Evolutionary conservation across 441 rosid species (phyloP).

Genomic region (Daphne laureola): DNA sequence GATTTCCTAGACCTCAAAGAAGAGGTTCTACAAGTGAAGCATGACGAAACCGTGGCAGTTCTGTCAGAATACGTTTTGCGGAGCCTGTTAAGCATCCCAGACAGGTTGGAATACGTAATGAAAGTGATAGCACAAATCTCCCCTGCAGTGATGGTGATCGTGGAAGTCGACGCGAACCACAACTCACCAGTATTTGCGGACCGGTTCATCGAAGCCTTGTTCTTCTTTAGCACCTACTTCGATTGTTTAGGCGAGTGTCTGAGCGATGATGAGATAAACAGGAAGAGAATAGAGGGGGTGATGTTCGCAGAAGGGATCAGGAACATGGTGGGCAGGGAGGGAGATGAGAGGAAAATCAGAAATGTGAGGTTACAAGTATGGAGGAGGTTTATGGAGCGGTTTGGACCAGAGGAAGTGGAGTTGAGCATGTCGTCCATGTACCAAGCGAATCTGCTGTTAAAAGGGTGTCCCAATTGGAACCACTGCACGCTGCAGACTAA

Average conservation of each 20-base stretch:
- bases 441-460: slow-evolving; percentile 27
- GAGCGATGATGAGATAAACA: slow-evolving; percentile 17
- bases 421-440: slow-evolving; percentile 30
- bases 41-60: slow-evolving; percentile 28
- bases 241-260: slow-evolving; percentile 39
- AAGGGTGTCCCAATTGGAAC: slow-evolving; percentile 19
- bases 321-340: slow-evolving; percentile 32
- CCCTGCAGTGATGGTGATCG: slow-evolving; percentile 36
- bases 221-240: slow-evolving; percentile 38
- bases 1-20: slow-evolving; percentile 33
- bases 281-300: slow-evolving; percentile 21
- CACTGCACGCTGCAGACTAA: slow-evolving; percentile 27
- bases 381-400: slow-evolving; percentile 33
- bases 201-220: slow-evolving; percentile 40
- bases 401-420: slow-evolving; percentile 32
- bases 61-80: slow-evolving; percentile 12
- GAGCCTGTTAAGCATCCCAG: slow-evolving; percentile 21
- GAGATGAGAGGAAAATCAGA: slow-evolving; percentile 28
- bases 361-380: slow-evolving; percentile 34
- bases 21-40: slow-evolving; percentile 23
- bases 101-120: slow-evolving; percentile 36
- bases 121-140: slow-evolving; percentile 28
- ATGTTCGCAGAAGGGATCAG: slow-evolving; percentile 22
- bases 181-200: slow-evolving; percentile 35
- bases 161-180: slow-evolving; percentile 30